Percentiles rank a stretch among this genome's conserved stretches.
Conservation (phyloP, 441 rosid species). For the Adansonia gregorii region DNA sequence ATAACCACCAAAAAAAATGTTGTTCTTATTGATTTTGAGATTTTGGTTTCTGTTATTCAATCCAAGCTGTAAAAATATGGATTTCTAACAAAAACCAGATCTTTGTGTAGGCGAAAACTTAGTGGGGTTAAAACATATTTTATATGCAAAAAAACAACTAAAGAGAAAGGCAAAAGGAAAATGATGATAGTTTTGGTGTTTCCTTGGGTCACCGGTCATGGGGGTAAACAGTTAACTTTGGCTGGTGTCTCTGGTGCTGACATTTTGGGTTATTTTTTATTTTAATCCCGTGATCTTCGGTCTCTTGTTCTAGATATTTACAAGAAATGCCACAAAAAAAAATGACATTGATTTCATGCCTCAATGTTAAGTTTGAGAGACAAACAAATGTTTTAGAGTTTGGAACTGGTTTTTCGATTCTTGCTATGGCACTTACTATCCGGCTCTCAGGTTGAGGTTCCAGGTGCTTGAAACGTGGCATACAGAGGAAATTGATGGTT, state of each 20-base stretch:
- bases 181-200: slow-evolving; percentile 1
- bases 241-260: slow-evolving; percentile 8
- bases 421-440: background rate
- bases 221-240: background rate
- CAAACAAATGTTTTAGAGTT: background rate
- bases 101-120: background rate
- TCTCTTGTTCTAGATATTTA: slow-evolving; percentile 5
- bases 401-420: background rate
- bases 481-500: background rate
- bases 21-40: background rate
- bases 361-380: background rate
- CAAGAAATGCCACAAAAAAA: background rate
- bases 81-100: background rate
- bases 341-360: background rate
- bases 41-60: background rate
- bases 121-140: slow-evolving; percentile 6
- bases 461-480: slow-evolving; percentile 9
- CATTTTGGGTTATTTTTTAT: background rate
- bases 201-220: background rate
- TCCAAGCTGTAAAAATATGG: background rate
- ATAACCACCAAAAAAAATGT: background rate
- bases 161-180: background rate
- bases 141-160: background rate
- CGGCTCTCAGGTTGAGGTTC: background rate
- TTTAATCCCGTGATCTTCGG: background rate